Base-by-base conservation (phyloP, 108 stramenopile species). In the Pseudonitzschia multiseries region DNA sequence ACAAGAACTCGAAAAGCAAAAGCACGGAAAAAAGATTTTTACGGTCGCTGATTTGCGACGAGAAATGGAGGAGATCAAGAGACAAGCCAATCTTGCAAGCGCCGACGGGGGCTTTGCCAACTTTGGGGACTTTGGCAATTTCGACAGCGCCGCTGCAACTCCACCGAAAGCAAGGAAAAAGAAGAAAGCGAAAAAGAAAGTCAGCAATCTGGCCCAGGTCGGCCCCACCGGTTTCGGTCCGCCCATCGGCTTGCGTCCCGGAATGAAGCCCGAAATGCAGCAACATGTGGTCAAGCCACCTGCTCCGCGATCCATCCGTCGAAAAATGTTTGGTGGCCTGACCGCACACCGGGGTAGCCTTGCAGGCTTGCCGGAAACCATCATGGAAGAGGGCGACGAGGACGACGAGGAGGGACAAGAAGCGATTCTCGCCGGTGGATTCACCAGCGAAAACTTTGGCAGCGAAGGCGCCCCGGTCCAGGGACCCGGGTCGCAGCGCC, bases 1-100 rank as follows among this genome's bases (percentile, higher is more conserved):
- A 4, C 50, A 79, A 62, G 78, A 72, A 72, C 41, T 79, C 1
- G 33, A 73, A 57, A 79, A 79, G 72, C 61, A 69, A 33, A 72
- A 79, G 57, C 33, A 48, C 32, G 46, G 46, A 14, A 42, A 70
- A 17, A 79, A 70, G 29, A 68, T 46, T 5, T 72, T 73, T 43
- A 69, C 78, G 4, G 59, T 79, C 21, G 52, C 72, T 24, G 66
- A 68, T 21, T 66, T 79, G 31, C 56, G 60, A n/a, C 73, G 72
- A 29, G 78, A 79, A 44, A 79, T 79, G 71, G 78, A 79, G 59
- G 78, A 79, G 3, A 41, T 40, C 15, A 44, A 40, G 44, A 43
- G 26, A 32, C 43, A 48, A 13, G 20, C 4, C 32, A 15, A 31
- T 62, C 27, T 10, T 13, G 15, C 18, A 18, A 27, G 57, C 14